phyloP scores from a whole-genome alignment of 306 rosid species.

The Rosa lucieae region DNA sequence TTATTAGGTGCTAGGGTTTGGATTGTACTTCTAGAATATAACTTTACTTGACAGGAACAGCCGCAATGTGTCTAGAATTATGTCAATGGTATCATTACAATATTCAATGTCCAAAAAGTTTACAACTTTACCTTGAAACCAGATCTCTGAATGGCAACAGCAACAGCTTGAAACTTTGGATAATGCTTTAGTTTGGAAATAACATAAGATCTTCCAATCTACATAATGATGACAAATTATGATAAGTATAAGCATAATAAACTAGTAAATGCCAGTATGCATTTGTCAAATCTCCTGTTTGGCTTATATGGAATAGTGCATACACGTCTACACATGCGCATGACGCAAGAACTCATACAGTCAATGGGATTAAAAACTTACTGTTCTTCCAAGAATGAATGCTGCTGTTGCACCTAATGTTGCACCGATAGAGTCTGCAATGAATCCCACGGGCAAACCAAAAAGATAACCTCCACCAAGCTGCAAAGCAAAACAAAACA shows the following conservation, averaged over 20 bases:
- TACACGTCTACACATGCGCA: not conserved
- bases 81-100: not conserved
- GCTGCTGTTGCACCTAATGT: conserved; percentile 61
- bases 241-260: not conserved
- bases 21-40: not conserved
- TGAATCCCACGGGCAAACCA: conserved; percentile 56
- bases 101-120: not conserved
- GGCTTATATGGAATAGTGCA: not conserved
- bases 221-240: conserved; percentile 6
- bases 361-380: conserved; percentile 25
- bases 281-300: not conserved
- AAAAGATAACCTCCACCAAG: conserved; percentile 69
- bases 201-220: conserved; percentile 47
- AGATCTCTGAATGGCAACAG: conserved; percentile 40
- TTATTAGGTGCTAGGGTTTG: not conserved
- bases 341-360: not conserved
- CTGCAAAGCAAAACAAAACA: conserved; percentile 29
- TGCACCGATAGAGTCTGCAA: conserved; percentile 59
- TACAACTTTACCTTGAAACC: conserved; percentile 42
- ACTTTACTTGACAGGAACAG: not conserved
- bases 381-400: conserved; percentile 57
- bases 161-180: conserved; percentile 44
- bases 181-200: conserved; percentile 40
- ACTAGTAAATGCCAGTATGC: not conserved
- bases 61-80: not conserved